Conservation (phyloP, 495 filamentous ascomycete species). For the Xylaria acuta region DNA sequence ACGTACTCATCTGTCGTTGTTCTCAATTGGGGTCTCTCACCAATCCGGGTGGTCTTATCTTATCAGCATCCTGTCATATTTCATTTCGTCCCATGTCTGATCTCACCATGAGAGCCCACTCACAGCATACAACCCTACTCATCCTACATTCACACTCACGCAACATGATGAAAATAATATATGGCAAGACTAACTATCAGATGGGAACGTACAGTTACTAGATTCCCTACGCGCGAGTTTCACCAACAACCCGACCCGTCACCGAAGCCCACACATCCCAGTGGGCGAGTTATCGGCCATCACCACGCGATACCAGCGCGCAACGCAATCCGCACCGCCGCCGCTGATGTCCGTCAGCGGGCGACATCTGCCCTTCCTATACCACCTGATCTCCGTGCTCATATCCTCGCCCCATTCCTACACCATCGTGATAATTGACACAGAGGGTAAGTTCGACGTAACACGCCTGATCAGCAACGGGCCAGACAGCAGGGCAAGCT, state of each 20-base stretch:
- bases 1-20: neutral
- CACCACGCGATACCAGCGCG: constrained; percentile 44
- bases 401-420: constrained; percentile 60
- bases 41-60: constrained; percentile 34
- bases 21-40: constrained; percentile 12
- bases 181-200: neutral
- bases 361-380: constrained; percentile 71
- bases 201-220: constrained; percentile 43
- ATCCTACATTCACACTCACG: neutral
- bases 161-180: neutral
- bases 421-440: constrained; percentile 73
- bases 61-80: constrained; percentile 28
- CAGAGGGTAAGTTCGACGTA: constrained; percentile 70
- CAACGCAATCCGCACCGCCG: constrained; percentile 41
- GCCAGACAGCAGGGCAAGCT: constrained; percentile 19
- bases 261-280: constrained; percentile 42
- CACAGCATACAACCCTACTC: neutral
- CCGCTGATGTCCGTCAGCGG: constrained; percentile 51
- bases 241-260: constrained; percentile 23
- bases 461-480: constrained; percentile 52
- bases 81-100: constrained; percentile 7
- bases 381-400: constrained; percentile 64
- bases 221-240: constrained; percentile 54
- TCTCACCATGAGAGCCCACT: neutral
- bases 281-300: constrained; percentile 51